A percentile compares a stretch with the other conserved stretches of the same genome.
These are phyloP conservation scores for Trametes elegans DNA, from an alignment of 768 basidiomycete genomes.

Conservation along the genomic window DNA sequence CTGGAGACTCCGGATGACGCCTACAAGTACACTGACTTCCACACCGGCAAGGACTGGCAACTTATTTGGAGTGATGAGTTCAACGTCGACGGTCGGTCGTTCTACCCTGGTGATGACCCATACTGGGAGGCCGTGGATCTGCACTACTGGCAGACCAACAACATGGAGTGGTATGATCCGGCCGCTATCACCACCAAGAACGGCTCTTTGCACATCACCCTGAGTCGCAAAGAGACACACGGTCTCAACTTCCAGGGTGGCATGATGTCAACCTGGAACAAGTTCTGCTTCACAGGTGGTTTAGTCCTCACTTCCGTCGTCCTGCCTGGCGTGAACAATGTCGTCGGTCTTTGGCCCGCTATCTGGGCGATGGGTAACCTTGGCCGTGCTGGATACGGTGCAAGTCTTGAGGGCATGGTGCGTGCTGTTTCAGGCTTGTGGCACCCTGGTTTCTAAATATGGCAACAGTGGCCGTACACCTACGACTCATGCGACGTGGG, in stretches of 20 bases:
- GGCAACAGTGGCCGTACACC: conserved; percentile 70
- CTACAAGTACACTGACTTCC: conserved; percentile 34
- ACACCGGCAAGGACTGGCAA: conserved; percentile 34
- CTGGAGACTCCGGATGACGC: conserved; percentile 48
- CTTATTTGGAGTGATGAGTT: conserved; percentile 88
- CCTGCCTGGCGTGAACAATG: conserved; percentile 64
- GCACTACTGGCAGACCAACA: conserved; percentile 71
- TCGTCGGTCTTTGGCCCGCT: conserved; percentile 48
- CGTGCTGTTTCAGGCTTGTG: conserved; percentile 13
- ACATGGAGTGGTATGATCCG: conserved; percentile 84
- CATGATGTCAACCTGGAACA: conserved; percentile 65
- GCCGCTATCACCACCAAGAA: conserved; percentile 48
- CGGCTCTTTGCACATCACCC: conserved; percentile 42
- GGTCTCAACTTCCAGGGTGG: conserved; percentile 39
- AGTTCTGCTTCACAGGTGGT: conserved; percentile 89
- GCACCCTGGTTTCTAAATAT: too few species aligned
- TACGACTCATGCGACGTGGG: conserved; percentile 79
- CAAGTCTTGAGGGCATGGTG: conserved; percentile 80
- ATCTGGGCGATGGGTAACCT: conserved; percentile 70
- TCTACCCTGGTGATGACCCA: conserved; percentile 76
- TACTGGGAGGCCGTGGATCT: conserved; percentile 84
- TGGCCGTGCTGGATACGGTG: conserved; percentile 87
- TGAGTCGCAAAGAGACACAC: conserved; percentile 59
- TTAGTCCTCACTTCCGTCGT: conserved; percentile 64
- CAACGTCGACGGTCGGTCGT: conserved; percentile 67